Evolutionary conservation across 176 grass and related monocot species (phyloP).

Genomic region (Cymbopogon citratus): DNA sequence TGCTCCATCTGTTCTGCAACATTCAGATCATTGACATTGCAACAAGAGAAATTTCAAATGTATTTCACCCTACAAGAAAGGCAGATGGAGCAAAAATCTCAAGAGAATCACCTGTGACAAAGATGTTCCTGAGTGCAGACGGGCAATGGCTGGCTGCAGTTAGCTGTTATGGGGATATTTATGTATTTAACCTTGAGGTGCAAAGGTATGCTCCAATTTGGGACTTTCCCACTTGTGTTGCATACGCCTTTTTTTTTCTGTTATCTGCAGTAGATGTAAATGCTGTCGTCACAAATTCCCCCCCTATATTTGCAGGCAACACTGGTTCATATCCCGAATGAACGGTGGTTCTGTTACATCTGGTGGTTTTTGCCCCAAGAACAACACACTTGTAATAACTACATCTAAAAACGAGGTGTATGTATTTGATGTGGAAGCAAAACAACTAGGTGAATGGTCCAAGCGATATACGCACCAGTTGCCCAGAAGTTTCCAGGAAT

Average conservation of each 20-base stretch:
- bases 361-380: conserved; percentile 86
- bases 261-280: not conserved
- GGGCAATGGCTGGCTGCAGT: conserved; percentile 88
- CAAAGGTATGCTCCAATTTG: conserved; percentile 51
- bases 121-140: conserved; percentile 87
- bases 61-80: conserved; percentile 68
- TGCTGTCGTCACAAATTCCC: not conserved
- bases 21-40: conserved; percentile 66
- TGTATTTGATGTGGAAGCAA: conserved; percentile 94
- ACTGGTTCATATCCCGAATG: conserved; percentile 91
- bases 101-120: conserved; percentile 70
- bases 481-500: conserved; percentile 90
- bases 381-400: conserved; percentile 74
- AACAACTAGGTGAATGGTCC: conserved; percentile 90
- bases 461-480: conserved; percentile 55
- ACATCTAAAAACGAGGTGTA: conserved; percentile 92
- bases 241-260: not conserved
- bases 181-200: conserved; percentile 86
- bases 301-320: conserved; percentile 55
- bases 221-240: not conserved
- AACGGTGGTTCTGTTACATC: conserved; percentile 83
- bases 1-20: conserved; percentile 8
- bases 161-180: conserved; percentile 88
- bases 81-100: conserved; percentile 32
- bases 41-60: conserved; percentile 36